Conservation (phyloP, 192 early-diverging fungal species). For the Podila minutissima region DNA sequence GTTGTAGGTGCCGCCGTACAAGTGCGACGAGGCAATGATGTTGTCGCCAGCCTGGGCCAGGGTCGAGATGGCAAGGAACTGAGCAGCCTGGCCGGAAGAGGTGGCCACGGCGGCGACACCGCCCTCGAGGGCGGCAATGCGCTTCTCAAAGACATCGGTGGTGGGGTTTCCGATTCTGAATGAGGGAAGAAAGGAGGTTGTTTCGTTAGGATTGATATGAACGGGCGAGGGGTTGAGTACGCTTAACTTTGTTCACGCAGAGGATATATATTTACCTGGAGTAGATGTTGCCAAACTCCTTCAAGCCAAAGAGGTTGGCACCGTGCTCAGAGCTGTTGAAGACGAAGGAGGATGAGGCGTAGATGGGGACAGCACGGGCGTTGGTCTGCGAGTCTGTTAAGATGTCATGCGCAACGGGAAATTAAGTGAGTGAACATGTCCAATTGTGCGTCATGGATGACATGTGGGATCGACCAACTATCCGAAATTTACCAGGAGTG, state of each 20-base stretch:
- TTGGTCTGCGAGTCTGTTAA: conserved; percentile 67
- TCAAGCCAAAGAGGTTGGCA: conserved; percentile 82
- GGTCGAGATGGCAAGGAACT: conserved; percentile 84
- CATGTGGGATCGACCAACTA: neutral
- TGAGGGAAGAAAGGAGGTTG: neutral
- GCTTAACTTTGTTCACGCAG: neutral
- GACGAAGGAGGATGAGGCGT: conserved; percentile 86
- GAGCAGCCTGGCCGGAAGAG: conserved; percentile 82
- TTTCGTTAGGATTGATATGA: neutral
- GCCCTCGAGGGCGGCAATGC: conserved; percentile 91
- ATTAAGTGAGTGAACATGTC: neutral
- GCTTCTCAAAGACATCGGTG: conserved; percentile 89
- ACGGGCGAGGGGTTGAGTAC: neutral
- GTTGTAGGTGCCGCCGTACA: conserved; percentile 84
- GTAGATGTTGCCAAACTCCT: conserved; percentile 86
- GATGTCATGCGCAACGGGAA: neutral
- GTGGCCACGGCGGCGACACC: conserved; percentile 77
- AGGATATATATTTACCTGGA: conserved; percentile 60
- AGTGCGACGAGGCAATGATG: conserved; percentile 80
- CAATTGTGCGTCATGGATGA: neutral
- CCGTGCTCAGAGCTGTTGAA: conserved; percentile 87
- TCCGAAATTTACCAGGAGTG: conserved; percentile 22
- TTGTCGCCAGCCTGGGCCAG: conserved; percentile 87
- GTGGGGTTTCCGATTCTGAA: conserved; percentile 77
- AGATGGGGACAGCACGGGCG: conserved; percentile 91